Base-by-base conservation (phyloP, 441 rosid species). In the Pelargonium myrrhifolium region DNA sequence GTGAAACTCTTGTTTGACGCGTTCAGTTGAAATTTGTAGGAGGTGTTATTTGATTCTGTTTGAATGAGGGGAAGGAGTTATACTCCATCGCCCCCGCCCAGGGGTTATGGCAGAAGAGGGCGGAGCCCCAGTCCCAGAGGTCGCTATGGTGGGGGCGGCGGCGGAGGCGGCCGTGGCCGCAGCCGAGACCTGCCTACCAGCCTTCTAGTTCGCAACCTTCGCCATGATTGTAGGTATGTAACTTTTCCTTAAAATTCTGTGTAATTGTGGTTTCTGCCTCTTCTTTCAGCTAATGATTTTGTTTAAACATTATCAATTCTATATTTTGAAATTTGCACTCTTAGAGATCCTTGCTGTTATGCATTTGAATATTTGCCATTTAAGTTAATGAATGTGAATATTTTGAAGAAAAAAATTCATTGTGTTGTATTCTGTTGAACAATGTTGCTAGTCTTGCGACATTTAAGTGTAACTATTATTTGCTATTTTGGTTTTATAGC, bases 171-270 rank as follows among this genome's bases (percentile, higher is more conserved):
- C 9, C 59, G 74, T 70, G 81, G 89, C 35, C 91, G 94, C 42
- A 74, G 78, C 62, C 77, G 93, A 17, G 93, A 87, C 72, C 80
- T 87, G 2, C 93, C 93, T 4, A 83, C 93, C 14, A 87, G 93
- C 74, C 88, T 87, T 69, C 81, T 87, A 65, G 90, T 87, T 74
- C 93, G 93, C 69, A 87, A 87, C 76, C 84, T 87, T 56, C 93
- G 93, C 56, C 93, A 82, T 72, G 93, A 87, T 74, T 84, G 90
- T 84, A 87, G 93, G 90, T 87, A n/a, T n/a, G n/a, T n/a, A n/a
- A n/a, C n/a, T n/a, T n/a, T n/a, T n/a, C n/a, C n/a, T n/a, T n/a
- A n/a, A n/a, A 15, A n/a, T 4, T 49, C 24, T 53, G 24, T 53
- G 24, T 18, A 53, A 17, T 53, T 31, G 37, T 4, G 8, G 11